Evolutionary conservation across 2,329 filamentous ascomycete species (phyloP).

Genomic region (Teratosphaeria zuluensis): DNA sequence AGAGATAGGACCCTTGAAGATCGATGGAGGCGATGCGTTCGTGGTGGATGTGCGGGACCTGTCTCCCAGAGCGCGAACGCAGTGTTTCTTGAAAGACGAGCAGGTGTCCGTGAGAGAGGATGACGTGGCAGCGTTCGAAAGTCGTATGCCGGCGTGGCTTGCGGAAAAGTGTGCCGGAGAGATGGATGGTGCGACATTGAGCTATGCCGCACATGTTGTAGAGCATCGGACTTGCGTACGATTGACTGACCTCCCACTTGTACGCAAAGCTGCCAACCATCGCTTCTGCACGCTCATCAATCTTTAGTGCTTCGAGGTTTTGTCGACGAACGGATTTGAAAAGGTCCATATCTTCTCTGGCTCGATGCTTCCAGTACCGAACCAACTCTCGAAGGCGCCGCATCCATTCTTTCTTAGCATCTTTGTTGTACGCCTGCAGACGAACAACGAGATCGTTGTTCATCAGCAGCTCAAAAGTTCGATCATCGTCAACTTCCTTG

Average conservation of each 20-base stretch:
- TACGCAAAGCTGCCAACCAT: slow-evolving; percentile 55
- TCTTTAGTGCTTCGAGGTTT: slow-evolving; percentile 51
- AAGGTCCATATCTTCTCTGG: slow-evolving; percentile 46
- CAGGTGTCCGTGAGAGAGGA: slow-evolving; percentile 51
- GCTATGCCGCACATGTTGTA: slow-evolving; percentile 60
- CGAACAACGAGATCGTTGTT: slow-evolving; percentile 53
- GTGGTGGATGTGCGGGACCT: slow-evolving; percentile 52
- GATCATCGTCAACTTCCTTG: slow-evolving; percentile 44
- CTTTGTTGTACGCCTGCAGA: slow-evolving; percentile 45
- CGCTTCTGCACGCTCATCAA: slow-evolving; percentile 58
- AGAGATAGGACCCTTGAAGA: slow-evolving; percentile 55
- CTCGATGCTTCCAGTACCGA: slow-evolving; percentile 53
- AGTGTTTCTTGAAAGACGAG: slow-evolving; percentile 53
- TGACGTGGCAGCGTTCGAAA: slow-evolving; percentile 51
- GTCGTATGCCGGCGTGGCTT: slow-evolving; percentile 54
- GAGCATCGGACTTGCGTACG: slow-evolving; percentile 52
- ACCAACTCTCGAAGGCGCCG: slow-evolving; percentile 46
- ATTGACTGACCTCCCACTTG: slow-evolving; percentile 59
- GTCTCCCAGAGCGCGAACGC: slow-evolving; percentile 44
- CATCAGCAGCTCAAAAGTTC: slow-evolving; percentile 52
- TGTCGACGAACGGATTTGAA: slow-evolving; percentile 47
- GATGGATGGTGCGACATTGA: slow-evolving; percentile 51
- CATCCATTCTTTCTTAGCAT: slow-evolving; percentile 54
- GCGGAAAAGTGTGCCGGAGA: slow-evolving; percentile 53
- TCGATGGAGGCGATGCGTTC: slow-evolving; percentile 50